Conservation (phyloP, 345 rosid genomes). For the Acer yangbiense region DNA sequence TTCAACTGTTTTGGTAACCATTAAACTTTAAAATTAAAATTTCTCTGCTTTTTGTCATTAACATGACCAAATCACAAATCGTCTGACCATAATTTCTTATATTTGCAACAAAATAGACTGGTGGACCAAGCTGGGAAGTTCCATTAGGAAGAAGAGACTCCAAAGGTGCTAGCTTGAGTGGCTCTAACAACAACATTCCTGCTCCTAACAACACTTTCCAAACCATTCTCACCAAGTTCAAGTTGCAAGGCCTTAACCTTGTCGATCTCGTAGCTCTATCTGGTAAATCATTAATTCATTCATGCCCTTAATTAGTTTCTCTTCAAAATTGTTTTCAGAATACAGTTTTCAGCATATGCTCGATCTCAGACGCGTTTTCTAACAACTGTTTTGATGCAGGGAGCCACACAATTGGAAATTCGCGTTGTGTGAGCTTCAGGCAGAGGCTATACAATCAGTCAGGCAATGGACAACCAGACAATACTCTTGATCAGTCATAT, state of each 20-base stretch:
- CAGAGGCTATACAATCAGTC: conserved; percentile 89
- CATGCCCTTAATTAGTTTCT: no score
- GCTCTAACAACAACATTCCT: conserved; percentile 80
- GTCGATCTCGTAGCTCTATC: conserved; percentile 87
- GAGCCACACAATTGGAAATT: conserved; percentile 87
- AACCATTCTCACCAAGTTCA: conserved; percentile 70
- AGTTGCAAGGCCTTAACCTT: conserved; percentile 60
- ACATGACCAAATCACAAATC: no score
- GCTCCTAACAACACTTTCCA: conserved; percentile 69
- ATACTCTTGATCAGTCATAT: conserved; percentile 62
- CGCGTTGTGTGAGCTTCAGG: conserved; percentile 87
- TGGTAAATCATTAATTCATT: conserved; percentile 38
- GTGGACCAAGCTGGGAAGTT: conserved; percentile 88
- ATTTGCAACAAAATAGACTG: conserved; percentile 41
- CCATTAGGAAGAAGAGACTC: conserved; percentile 91
- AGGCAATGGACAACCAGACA: conserved; percentile 78
- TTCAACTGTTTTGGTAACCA: conserved; percentile 70
- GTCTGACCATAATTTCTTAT: not conserved
- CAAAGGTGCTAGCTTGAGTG: conserved; percentile 67
- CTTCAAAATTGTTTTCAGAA: no score
- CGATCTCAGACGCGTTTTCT: no score
- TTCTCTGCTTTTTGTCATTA: not conserved
- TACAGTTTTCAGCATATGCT: no score
- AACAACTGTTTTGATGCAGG: conserved; percentile 39
- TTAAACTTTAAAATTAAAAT: not conserved